Evolutionary conservation across 371 early-diverging fungal genomes (phyloP), one percentile per base, ranked within the genome.

Genomic region (Choanephora cucurbitarum): DNA sequence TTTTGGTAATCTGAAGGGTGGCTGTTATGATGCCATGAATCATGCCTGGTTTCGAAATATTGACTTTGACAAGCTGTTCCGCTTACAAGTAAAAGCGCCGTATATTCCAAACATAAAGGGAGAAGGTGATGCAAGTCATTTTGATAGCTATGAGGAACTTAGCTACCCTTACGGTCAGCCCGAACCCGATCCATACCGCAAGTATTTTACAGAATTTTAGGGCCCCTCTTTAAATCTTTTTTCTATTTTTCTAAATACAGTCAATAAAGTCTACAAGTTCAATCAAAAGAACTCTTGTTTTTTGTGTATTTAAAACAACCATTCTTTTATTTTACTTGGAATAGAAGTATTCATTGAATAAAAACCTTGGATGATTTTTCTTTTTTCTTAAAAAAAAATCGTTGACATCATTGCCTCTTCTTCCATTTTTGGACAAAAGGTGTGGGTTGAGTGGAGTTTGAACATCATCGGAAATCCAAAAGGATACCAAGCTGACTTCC

Each of bases 41-140:
- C 99, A 98, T 75, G 81, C 84, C 39, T 98, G 98, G 96, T 98
- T 99, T 65, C 81, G 79, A 4, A 88, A 85, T n/a, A 84, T 97
- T 13, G 93, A 98, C 60, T 98, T 97, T 93, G 79, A 85, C 33
- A 78, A 82, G 53, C 74, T 97, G 34, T 72, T 69, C 28, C 70
- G 81, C 10, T 68, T 84, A 41, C 80, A 91, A 62, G 75, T 95
- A 50, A 82, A 85, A 39, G 89, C 98, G 34, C 98, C 99, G 15
- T 92, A 91, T 75, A 75, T 91, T 15, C 98, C 97, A 9, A 79
- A 85, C 10, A 73, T 91, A 37, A 73, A 77, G 43, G 79, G 83
- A 33, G 91, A 85, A 19, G 95, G 93, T 24, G 98, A 96, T 66
- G 84, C 95, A 7, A 87, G 91, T 69, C 91, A 94, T 78, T 97